A percentile compares a stretch with the other conserved stretches of the same genome.
Evolutionary conservation across 495 filamentous ascomycete genomes (phyloP).

Genomic region (Immersiella caudata): DNA sequence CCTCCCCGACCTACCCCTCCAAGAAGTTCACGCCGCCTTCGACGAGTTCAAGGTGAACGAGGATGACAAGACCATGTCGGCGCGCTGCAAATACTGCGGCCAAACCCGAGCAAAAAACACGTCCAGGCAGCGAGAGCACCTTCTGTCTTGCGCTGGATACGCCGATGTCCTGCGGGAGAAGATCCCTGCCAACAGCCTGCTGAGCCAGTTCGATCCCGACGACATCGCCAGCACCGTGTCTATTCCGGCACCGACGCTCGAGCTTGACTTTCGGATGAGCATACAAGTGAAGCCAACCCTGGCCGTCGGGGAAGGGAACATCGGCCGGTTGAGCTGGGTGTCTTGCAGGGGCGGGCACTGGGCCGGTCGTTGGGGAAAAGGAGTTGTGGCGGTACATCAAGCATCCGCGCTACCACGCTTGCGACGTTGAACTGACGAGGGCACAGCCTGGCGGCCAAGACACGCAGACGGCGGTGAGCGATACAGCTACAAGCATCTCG

Average conservation of each 20-base stretch:
- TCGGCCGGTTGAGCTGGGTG: constrained; percentile 33
- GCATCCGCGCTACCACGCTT: background rate
- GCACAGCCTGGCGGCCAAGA: constrained; percentile 36
- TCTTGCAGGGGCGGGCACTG: constrained; percentile 35
- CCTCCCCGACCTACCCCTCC: constrained; percentile 32
- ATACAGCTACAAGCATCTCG: constrained; percentile 32
- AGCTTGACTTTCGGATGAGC: constrained; percentile 38
- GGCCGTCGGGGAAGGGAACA: constrained; percentile 24
- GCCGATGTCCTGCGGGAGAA: constrained; percentile 32
- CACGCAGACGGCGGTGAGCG: constrained; percentile 31
- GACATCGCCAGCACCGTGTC: constrained; percentile 34
- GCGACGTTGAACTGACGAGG: background rate
- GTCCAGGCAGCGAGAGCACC: constrained; percentile 37
- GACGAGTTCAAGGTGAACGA: constrained; percentile 37
- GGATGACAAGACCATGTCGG: constrained; percentile 35
- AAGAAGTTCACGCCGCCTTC: constrained; percentile 37
- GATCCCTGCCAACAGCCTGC: constrained; percentile 35
- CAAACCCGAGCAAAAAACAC: constrained; percentile 39
- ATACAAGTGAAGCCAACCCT: constrained; percentile 38
- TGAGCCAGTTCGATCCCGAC: constrained; percentile 37
- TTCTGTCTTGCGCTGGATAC: constrained; percentile 32
- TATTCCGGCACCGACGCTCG: constrained; percentile 30
- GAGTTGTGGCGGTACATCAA: constrained; percentile 28
- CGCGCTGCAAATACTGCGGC: constrained; percentile 31
- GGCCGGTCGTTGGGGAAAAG: constrained; percentile 38